phyloP scores from a whole-genome alignment of 257 asterid genomes.

The Lavandula angustifolia region DNA sequence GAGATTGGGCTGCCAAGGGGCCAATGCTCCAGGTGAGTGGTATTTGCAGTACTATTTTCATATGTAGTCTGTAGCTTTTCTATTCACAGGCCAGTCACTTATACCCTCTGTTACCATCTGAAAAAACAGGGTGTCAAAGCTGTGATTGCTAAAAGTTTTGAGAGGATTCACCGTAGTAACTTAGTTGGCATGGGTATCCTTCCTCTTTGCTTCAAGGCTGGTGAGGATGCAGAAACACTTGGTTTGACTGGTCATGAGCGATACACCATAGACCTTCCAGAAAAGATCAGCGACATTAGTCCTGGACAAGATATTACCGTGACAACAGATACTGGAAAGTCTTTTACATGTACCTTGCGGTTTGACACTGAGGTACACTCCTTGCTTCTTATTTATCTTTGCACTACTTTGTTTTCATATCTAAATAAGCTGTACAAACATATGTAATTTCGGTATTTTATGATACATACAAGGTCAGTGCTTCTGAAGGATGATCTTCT shows the following conservation, averaged over 20 bases:
- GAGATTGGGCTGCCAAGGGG: slow-evolving; percentile 99
- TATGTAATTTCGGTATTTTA: background rate
- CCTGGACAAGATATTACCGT: slow-evolving; percentile 84
- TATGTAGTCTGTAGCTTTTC: background rate
- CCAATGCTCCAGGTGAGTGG: slow-evolving; percentile 82
- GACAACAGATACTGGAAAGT: slow-evolving; percentile 61
- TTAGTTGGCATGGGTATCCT: slow-evolving; percentile 93
- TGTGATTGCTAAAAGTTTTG: slow-evolving; percentile 89
- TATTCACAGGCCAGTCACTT: background rate
- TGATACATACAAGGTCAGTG: too few relatives aligned
- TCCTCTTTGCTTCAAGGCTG: slow-evolving; percentile 87
- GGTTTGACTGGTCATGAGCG: slow-evolving; percentile 87
- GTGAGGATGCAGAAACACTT: slow-evolving; percentile 81
- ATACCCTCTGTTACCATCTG: background rate
- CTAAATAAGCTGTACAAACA: background rate
- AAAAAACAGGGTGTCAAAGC: slow-evolving; percentile 85
- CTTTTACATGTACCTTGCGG: slow-evolving; percentile 71
- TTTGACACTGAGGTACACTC: slow-evolving; percentile 76
- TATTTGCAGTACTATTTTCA: background rate
- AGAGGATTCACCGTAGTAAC: slow-evolving; percentile 95
- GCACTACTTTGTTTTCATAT: background rate
- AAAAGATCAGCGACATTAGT: slow-evolving; percentile 56
- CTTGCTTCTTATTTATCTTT: slow-evolving; percentile 1
- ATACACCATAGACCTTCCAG: slow-evolving; percentile 76
- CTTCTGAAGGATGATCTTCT: background rate